Evolutionary conservation across 768 basidiomycete genomes (phyloP).

Genomic region (Boletus subparvulus): DNA sequence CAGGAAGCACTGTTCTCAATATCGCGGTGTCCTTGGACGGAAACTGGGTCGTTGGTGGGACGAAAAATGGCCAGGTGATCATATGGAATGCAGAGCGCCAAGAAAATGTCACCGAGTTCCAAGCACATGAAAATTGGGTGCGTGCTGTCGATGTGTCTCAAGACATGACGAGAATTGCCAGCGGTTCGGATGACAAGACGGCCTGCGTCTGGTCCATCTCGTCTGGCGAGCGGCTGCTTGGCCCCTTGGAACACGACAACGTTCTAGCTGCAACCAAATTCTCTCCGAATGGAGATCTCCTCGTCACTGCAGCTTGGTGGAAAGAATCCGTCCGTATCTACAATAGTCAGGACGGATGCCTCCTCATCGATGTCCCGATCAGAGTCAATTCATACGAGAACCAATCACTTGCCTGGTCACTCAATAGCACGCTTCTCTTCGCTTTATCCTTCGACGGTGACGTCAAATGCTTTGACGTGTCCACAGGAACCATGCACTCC

Average conservation of each 20-base stretch:
- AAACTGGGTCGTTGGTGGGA: slow-evolving; percentile 9
- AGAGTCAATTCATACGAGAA: slow-evolving; percentile 11
- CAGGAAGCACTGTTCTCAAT: slow-evolving; percentile 5
- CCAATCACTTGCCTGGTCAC: slow-evolving; percentile 12
- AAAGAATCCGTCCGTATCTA: slow-evolving; percentile 13
- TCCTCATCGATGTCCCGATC: slow-evolving; percentile 9
- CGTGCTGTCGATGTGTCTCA: slow-evolving; percentile 19
- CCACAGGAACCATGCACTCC: not conserved
- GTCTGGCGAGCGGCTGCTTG: slow-evolving; percentile 6
- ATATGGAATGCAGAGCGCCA: slow-evolving; percentile 11
- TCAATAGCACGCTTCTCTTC: not conserved
- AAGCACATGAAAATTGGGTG: slow-evolving; percentile 9
- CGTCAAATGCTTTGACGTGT: slow-evolving; percentile 5
- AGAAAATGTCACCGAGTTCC: slow-evolving; percentile 6
- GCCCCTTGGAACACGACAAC: slow-evolving; percentile 8
- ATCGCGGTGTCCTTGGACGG: slow-evolving; percentile 7
- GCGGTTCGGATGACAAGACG: slow-evolving; percentile 13
- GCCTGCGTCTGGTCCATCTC: slow-evolving; percentile 11
- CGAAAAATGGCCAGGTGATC: not conserved
- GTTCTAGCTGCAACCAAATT: slow-evolving; percentile 10
- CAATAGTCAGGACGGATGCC: not conserved
- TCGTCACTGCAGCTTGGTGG: slow-evolving; percentile 18
- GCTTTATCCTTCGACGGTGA: slow-evolving; percentile 10
- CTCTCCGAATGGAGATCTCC: slow-evolving; percentile 8
- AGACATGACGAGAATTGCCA: slow-evolving; percentile 6